Conservation (phyloP, 208 protist species). For the Tetramitus jugosus region DNA sequence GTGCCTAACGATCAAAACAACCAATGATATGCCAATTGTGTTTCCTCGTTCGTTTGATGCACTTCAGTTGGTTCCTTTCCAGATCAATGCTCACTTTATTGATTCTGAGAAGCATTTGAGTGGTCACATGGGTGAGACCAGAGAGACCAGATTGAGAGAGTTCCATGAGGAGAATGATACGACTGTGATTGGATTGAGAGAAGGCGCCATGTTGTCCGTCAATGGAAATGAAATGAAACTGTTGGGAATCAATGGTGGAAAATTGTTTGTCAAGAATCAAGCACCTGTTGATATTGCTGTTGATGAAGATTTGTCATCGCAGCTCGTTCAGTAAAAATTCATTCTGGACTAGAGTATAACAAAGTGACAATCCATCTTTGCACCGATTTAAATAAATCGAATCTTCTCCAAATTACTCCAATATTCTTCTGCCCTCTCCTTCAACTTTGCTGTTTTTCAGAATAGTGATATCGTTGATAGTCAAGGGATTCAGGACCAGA, state of each 20-base stretch:
- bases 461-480: too few relatives aligned
- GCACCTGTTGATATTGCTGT: neutral
- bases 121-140: conserved; percentile 26
- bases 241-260: neutral
- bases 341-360: too few relatives aligned
- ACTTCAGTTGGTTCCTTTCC: conserved; percentile 22
- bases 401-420: too few relatives aligned
- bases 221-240: neutral
- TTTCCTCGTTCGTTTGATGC: conserved; percentile 30
- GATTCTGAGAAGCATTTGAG: neutral
- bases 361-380: too few relatives aligned
- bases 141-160: conserved; percentile 14
- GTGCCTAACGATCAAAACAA: conserved; percentile 17
- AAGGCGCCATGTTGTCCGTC: conserved; percentile 12
- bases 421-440: too few relatives aligned
- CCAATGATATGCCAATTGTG: conserved; percentile 36
- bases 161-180: conserved; percentile 29
- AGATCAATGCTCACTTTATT: conserved; percentile 32
- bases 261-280: neutral
- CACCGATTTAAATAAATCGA: too few relatives aligned
- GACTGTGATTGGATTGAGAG: conserved; percentile 3
- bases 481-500: too few relatives aligned
- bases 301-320: neutral
- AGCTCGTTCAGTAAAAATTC: too few relatives aligned
- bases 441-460: too few relatives aligned